Conservation (phyloP, 192 early-diverging fungal genomes). For the Phlyctochytrium bullatum region DNA sequence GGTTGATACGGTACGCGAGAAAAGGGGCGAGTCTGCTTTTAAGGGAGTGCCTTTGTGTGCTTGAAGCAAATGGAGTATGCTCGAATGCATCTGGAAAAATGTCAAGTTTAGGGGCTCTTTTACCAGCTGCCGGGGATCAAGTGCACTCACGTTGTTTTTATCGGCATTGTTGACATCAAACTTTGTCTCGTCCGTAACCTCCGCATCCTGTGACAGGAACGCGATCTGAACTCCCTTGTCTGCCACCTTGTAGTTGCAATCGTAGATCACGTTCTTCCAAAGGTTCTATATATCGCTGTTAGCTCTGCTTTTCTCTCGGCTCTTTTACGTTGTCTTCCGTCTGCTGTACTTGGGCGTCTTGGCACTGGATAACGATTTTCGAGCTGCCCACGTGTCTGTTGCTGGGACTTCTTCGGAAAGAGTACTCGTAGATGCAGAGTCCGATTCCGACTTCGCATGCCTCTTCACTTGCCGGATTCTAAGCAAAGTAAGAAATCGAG, state of each 20-base stretch:
- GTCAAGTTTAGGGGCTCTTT: neutral
- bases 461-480: conserved; percentile 47
- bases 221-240: conserved; percentile 28
- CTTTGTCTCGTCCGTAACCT: conserved; percentile 35
- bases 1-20: conserved; percentile 25
- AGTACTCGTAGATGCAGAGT: conserved; percentile 23
- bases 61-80: conserved; percentile 27
- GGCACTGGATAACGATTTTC: conserved; percentile 36
- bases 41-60: neutral
- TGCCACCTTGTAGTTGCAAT: conserved; percentile 17
- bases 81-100: conserved; percentile 23
- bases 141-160: conserved; percentile 21
- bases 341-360: conserved; percentile 3
- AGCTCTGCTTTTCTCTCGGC: neutral
- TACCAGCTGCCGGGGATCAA: too few relatives aligned
- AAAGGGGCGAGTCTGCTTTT: conserved; percentile 13
- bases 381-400: conserved; percentile 32
- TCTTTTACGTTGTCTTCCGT: conserved; percentile 12
- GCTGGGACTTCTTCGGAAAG: conserved; percentile 30
- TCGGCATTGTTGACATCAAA: conserved; percentile 23
- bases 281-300: neutral
- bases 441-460: conserved; percentile 35
- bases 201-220: conserved; percentile 28
- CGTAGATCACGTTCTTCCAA: conserved; percentile 27
- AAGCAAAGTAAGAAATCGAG: neutral